These are phyloP conservation scores for Sporothrix inflata DNA, from an alignment of 2,329 filamentous ascomycete species.

Conservation along the genomic window DNA sequence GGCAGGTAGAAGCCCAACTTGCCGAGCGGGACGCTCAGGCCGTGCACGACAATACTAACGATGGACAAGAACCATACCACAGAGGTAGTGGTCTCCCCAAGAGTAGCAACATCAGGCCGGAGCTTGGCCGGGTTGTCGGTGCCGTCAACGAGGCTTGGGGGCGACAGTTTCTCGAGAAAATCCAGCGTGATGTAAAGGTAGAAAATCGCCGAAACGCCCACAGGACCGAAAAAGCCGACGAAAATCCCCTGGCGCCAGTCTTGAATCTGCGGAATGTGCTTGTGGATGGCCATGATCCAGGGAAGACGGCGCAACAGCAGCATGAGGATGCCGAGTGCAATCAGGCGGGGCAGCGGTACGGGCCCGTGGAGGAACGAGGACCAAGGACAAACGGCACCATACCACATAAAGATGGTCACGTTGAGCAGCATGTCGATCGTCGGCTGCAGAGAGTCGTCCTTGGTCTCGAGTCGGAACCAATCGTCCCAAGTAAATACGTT, in stretches of 20 bases:
- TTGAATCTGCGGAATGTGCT: slow-evolving; percentile 77
- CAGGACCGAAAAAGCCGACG: slow-evolving; percentile 90
- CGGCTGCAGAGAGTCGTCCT: slow-evolving; percentile 89
- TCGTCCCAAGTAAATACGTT: slow-evolving; percentile 93
- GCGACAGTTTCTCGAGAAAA: slow-evolving; percentile 65
- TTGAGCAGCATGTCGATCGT: slow-evolving; percentile 96
- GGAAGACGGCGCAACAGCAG: slow-evolving; percentile 78
- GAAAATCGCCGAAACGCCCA: slow-evolving; percentile 89
- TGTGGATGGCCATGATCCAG: slow-evolving; percentile 73
- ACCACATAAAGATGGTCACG: slow-evolving; percentile 87
- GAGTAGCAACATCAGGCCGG: slow-evolving; percentile 66
- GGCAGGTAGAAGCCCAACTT: slow-evolving; percentile 68
- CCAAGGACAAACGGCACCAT: slow-evolving; percentile 85
- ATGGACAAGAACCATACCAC: slow-evolving; percentile 86
- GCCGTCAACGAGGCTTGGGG: slow-evolving; percentile 64
- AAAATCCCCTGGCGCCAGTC: slow-evolving; percentile 75
- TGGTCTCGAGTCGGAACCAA: slow-evolving; percentile 87
- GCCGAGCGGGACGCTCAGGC: slow-evolving; percentile 76
- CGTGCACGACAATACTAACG: slow-evolving; percentile 84
- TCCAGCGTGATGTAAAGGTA: slow-evolving; percentile 83
- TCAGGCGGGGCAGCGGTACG: slow-evolving; percentile 72
- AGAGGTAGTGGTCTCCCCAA: slow-evolving; percentile 69
- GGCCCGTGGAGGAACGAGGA: slow-evolving; percentile 64
- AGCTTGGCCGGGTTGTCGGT: slow-evolving; percentile 66
- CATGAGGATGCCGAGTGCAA: slow-evolving; percentile 74